These are phyloP conservation scores for Pseudonectria foliicola DNA, from an alignment of 2,329 filamentous ascomycete genomes.

Conservation along the genomic window DNA sequence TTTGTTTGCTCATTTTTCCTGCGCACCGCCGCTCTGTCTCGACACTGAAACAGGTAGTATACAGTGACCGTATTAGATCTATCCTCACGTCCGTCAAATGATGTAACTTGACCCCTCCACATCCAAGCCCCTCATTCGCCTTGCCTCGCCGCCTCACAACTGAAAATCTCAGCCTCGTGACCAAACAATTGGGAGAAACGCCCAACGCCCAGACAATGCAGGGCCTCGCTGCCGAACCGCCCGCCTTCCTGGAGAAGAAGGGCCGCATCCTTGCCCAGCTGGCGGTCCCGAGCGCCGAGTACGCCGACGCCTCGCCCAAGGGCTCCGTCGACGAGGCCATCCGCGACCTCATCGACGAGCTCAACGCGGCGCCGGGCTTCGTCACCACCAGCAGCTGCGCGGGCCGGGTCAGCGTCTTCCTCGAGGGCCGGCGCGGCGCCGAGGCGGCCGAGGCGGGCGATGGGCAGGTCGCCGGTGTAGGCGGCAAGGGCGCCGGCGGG, in stretches of 20 bases:
- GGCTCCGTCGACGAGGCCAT: constrained; percentile 78
- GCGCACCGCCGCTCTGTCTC: too few relatives aligned
- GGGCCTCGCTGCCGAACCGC: constrained; percentile 24
- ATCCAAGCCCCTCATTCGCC: constrained; percentile 5
- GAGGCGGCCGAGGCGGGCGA: constrained; percentile 13
- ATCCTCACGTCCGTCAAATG: too few relatives aligned
- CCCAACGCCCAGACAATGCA: constrained; percentile 18
- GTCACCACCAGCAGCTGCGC: constrained; percentile 94
- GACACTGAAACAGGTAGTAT: too few relatives aligned
- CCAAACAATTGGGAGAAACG: constrained; percentile 9
- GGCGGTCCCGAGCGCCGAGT: constrained; percentile 58
- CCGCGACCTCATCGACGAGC: constrained; percentile 65
- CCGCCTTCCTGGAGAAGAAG: constrained; percentile 56
- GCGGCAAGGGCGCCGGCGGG: constrained; percentile 80
- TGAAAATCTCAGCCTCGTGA: constrained; percentile 17
- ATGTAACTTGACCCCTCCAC: constrained; percentile 3
- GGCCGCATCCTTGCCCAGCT: constrained; percentile 65
- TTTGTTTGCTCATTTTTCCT: too few relatives aligned
- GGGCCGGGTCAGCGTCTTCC: constrained; percentile 77
- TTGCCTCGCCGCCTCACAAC: constrained; percentile 7
- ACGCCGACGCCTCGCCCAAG: constrained; percentile 82
- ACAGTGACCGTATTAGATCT: too few relatives aligned
- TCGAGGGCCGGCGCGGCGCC: constrained; percentile 60
- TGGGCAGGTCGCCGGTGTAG: constrained; percentile 50
- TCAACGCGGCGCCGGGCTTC: constrained; percentile 67